A percentile compares a stretch with the other conserved stretches of the same genome.
These are phyloP conservation scores for Cydonia oblonga DNA, from an alignment of 331 rosid genomes.

Conservation along the genomic window DNA sequence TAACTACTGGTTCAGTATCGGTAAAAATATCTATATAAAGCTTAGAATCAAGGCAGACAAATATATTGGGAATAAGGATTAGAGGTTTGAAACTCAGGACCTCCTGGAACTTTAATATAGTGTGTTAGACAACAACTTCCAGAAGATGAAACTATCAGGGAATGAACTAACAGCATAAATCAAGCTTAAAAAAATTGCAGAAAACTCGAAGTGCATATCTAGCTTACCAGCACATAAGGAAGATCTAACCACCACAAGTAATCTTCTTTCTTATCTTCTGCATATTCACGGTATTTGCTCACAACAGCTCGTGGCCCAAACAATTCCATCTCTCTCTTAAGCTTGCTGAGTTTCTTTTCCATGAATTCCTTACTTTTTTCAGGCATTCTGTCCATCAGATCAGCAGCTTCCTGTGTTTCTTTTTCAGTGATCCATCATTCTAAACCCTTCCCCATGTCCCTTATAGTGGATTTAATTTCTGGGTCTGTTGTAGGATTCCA, in stretches of 20 bases:
- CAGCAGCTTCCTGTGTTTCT: conserved; percentile 81
- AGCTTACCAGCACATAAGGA: conserved; percentile 57
- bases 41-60: neutral
- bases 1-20: conserved; percentile 8
- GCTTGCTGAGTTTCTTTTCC: conserved; percentile 70
- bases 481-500: conserved; percentile 88
- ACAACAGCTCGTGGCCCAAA: conserved; percentile 91
- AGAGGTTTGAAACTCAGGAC: neutral
- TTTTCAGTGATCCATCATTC: conserved; percentile 89
- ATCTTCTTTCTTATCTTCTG: conserved; percentile 70
- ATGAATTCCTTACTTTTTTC: conserved; percentile 46
- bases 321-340: conserved; percentile 95
- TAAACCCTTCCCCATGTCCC: conserved; percentile 73
- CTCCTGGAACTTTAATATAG: neutral
- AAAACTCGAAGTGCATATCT: conserved; percentile 4
- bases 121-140: neutral
- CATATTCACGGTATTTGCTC: conserved; percentile 81
- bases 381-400: conserved; percentile 49
- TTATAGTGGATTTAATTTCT: conserved; percentile 66
- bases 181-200: neutral
- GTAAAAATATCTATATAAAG: neutral
- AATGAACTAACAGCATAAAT: neutral
- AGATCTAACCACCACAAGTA: conserved; percentile 97
- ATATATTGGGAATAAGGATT: neutral
- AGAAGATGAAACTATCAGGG: neutral